Conservation (phyloP, 2,329 filamentous ascomycete genomes). For the Neophaeococcomyces mojaviensis region DNA sequence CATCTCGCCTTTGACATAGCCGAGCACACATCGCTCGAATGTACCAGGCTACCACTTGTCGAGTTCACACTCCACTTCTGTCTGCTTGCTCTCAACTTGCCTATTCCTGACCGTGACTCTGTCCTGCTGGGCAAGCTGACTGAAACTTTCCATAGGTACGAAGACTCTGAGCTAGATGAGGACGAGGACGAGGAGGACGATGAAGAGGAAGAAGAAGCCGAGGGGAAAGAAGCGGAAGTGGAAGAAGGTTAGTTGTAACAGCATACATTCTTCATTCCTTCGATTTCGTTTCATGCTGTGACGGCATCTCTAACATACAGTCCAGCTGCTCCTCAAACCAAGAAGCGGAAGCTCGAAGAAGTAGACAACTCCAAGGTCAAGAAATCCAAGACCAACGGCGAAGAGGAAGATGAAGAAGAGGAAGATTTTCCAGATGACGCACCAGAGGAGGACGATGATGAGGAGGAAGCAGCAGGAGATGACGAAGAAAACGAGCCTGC, state of each 20-base stretch:
- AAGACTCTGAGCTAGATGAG: slow-evolving; percentile 27
- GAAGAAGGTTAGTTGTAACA: slow-evolving; percentile 9
- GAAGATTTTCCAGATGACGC: slow-evolving; percentile 17
- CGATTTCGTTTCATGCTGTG: no score
- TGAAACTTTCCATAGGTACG: slow-evolving; percentile 23
- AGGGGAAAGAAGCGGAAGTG: not conserved
- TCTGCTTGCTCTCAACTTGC: not conserved
- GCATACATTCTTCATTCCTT: not conserved
- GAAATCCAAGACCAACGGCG: slow-evolving; percentile 15
- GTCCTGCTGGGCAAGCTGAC: not conserved
- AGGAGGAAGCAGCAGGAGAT: slow-evolving; percentile 17
- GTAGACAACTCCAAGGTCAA: slow-evolving; percentile 16
- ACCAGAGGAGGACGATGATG: slow-evolving; percentile 14
- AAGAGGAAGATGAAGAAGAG: slow-evolving; percentile 13
- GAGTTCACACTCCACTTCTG: not conserved
- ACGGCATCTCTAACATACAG: no score
- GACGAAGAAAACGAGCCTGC: slow-evolving; percentile 20
- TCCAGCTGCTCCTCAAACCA: slow-evolving; percentile 12
- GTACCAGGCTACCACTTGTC: slow-evolving; percentile 5
- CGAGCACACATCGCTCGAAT: slow-evolving; percentile 1
- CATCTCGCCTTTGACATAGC: no score
- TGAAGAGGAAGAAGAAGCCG: slow-evolving; percentile 17
- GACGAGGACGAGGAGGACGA: slow-evolving; percentile 31
- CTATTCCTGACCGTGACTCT: not conserved
- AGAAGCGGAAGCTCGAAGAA: slow-evolving; percentile 23